Percentiles rank a stretch among this genome's conserved stretches.
phyloP scores from a whole-genome alignment of 2,329 filamentous ascomycete genomes.

The Stagonosporopsis vannaccii region DNA sequence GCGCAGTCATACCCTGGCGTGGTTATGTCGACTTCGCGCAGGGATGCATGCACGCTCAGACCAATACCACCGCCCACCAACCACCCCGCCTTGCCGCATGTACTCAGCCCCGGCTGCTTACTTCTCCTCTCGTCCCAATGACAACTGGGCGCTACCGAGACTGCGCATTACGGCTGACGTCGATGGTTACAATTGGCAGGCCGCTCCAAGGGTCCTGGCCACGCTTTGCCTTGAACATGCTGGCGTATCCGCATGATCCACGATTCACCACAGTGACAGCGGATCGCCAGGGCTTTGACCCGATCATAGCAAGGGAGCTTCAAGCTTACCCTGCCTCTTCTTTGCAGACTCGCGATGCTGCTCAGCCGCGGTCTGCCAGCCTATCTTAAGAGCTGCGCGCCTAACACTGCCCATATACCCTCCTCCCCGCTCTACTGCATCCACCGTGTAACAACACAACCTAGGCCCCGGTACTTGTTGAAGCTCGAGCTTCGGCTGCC shows the following conservation, averaged over 20 bases:
- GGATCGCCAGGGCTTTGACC: conserved; percentile 29
- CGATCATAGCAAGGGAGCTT: conserved; percentile 27
- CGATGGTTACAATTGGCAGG: conserved; percentile 11
- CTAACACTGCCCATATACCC: conserved; percentile 7
- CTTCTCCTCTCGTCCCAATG: conserved; percentile 11
- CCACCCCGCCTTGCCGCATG: conserved; percentile 26
- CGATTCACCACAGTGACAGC: conserved; percentile 24
- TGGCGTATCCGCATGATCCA: conserved; percentile 26
- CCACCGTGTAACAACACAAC: conserved; percentile 16
- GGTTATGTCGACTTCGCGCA: conserved; percentile 15
- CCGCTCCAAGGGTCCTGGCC: conserved; percentile 8
- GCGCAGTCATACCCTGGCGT: conserved; percentile 12
- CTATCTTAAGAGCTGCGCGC: conserved; percentile 21
- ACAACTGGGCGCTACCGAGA: conserved; percentile 14
- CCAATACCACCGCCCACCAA: conserved; percentile 21
- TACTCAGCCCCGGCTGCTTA: conserved; percentile 39
- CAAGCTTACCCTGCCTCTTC: conserved; percentile 25
- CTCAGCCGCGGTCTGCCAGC: conserved; percentile 23
- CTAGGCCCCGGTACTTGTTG: conserved; percentile 11
- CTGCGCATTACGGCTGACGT: conserved; percentile 22
- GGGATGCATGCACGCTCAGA: conserved; percentile 25
- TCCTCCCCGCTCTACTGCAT: conserved; percentile 13
- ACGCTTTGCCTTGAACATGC: conserved; percentile 18
- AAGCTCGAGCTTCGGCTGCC: conserved; percentile 13
- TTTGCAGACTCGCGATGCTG: conserved; percentile 18